A percentile compares a stretch with the other conserved stretches of the same genome.
phyloP scores from a whole-genome alignment of 1,284 basidiomycete species.

The Ustilago lituana region DNA sequence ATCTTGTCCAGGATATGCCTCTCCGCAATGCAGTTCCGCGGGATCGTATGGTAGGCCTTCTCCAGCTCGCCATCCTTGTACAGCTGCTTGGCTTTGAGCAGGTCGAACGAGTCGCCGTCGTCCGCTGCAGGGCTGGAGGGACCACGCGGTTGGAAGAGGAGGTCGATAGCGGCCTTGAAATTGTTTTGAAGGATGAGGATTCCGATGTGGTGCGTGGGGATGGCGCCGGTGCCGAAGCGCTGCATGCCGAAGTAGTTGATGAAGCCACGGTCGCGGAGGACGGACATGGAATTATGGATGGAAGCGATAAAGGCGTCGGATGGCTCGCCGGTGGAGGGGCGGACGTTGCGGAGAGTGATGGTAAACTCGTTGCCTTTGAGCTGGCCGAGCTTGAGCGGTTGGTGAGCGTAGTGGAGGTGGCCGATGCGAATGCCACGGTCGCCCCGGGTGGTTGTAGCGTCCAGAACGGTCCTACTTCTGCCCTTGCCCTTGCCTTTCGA shows the following conservation, averaged over 20 bases:
- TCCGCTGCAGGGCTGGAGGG: constrained; percentile 18
- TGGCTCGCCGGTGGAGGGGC: constrained; percentile 9
- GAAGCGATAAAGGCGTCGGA: constrained; percentile 61
- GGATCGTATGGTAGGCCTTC: constrained; percentile 84
- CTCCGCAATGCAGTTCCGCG: constrained; percentile 88
- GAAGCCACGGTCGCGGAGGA: constrained; percentile 85
- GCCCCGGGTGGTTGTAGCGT: constrained; percentile 36
- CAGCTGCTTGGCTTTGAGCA: constrained; percentile 36
- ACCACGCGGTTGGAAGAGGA: constrained; percentile 46
- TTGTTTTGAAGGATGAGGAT: constrained; percentile 85
- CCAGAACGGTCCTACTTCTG: constrained; percentile 29
- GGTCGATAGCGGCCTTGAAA: constrained; percentile 68
- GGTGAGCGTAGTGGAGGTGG: constrained; percentile 84
- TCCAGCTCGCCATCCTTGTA: constrained; percentile 44
- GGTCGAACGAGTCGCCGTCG: constrained; percentile 40
- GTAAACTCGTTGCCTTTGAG: constrained; percentile 94
- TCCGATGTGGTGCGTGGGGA: constrained; percentile 94
- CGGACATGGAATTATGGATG: constrained; percentile 80
- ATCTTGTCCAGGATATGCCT: constrained; percentile 89
- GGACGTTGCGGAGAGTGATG: constrained; percentile 84
- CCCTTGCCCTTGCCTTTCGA: constrained; percentile 24
- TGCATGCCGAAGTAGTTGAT: constrained; percentile 99
- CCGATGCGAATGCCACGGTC: constrained; percentile 82
- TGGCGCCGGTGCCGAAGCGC: constrained; percentile 93
- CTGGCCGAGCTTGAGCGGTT: constrained; percentile 88